Base-by-base conservation (phyloP, 148 eudicot genomes). In the Rhododendron vialii region DNA sequence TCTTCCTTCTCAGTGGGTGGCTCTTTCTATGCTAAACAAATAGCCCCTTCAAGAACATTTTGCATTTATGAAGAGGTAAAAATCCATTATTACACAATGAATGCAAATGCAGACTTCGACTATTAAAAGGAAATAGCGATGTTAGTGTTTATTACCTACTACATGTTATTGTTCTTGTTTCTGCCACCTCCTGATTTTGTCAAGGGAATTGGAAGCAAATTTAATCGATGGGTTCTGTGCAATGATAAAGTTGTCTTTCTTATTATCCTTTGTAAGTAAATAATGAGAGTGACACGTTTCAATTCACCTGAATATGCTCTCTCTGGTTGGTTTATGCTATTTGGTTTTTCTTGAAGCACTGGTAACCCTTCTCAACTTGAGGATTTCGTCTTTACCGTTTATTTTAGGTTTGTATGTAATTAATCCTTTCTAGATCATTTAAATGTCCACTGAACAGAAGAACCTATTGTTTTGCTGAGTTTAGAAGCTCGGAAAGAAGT, bases 1-100 rank as follows among this genome's bases (percentile, higher is more conserved):
- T 93, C 90, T 84, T 89, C 91, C 30, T 33, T 82, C 50, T 79
- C 89, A 59, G 86, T 88, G 80, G 88, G 83, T 81, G 79, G 88
- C 33, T 85, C 94, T 87, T 85, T 91, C 86, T 97, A 93, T 80
- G 85, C 95, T 55, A 89, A 87, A 59, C 89, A 95, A 57, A 93
- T 97, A 82, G 98, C 98, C 83, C 83, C 95, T 85, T 89, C 99
- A 82, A 92, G 99, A 88, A 97, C 99, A 17, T 97, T 97, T 90
- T 97, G 99, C 89, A 88, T 95, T 63, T 95, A 90, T 82, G 99
- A 95, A 88, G 94, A 97, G 99, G 99, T 51, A 35, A 28, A 67
- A 65, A 24, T 79, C 10, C 80, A 28, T 35, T 33, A 45, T 67
- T 59, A 24, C 35, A 43, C 45, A 41, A 78, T 17, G 38, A 47